Evolutionary conservation across 192 early-diverging fungal genomes (phyloP).

Genomic region (Coemansia sp.): DNA sequence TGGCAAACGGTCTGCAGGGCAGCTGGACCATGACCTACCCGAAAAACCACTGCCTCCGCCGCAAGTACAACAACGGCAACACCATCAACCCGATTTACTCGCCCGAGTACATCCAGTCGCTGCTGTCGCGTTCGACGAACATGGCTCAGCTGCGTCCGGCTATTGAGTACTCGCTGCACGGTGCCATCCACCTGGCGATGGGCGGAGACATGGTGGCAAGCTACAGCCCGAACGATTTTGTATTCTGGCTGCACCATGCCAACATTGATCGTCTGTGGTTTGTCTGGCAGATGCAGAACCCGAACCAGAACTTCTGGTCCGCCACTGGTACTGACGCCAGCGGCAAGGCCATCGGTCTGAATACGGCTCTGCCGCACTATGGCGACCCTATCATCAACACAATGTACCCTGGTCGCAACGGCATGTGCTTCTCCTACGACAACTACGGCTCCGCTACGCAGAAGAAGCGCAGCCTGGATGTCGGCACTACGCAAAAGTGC

Average conservation of each 20-base stretch:
- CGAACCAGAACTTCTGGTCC: slow-evolving; percentile 39
- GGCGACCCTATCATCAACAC: slow-evolving; percentile 21
- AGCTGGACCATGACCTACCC: slow-evolving; percentile 27
- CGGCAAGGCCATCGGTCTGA: slow-evolving; percentile 14
- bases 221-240: slow-evolving; percentile 53
- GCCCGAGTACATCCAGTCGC: slow-evolving; percentile 48
- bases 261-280: slow-evolving; percentile 54
- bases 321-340: slow-evolving; percentile 23
- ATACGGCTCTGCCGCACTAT: slow-evolving; percentile 22
- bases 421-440: slow-evolving; percentile 53
- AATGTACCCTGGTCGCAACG: slow-evolving; percentile 33
- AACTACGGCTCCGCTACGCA: slow-evolving; percentile 20
- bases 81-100: slow-evolving; percentile 41
- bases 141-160: slow-evolving; percentile 46
- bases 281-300: slow-evolving; percentile 52
- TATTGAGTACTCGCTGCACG: slow-evolving; percentile 50
- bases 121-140: slow-evolving; percentile 29
- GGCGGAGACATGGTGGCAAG: slow-evolving; percentile 52
- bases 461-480: slow-evolving; percentile 26
- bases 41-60: slow-evolving; percentile 40
- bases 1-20: slow-evolving; percentile 26
- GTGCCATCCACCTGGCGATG: slow-evolving; percentile 38
- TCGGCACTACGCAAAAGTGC: slow-evolving; percentile 26
- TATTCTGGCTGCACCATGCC: slow-evolving; percentile 56
- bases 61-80: slow-evolving; percentile 49